Base-by-base conservation (phyloP, 768 basidiomycete genomes). In the Pleurotus pulmonarius region DNA sequence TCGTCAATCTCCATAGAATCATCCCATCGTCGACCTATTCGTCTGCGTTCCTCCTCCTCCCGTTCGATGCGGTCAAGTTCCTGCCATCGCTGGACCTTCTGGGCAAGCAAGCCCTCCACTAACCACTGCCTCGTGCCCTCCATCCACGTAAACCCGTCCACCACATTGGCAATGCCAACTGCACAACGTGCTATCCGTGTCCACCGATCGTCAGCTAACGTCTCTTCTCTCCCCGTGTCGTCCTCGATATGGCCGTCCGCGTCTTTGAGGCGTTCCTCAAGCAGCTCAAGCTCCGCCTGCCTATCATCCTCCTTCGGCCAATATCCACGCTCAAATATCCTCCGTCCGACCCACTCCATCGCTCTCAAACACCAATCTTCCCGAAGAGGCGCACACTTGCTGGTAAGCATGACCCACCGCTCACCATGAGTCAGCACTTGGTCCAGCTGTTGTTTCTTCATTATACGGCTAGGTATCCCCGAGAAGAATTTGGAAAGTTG, bases 331-430 rank as follows among this genome's bases (percentile, higher is more conserved):
- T 96, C 94, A 67, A 89, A 98, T 13, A 98, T 86, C 59, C 85
- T 83, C 57, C 92, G 79, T 5, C 92, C 89, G 3, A 92, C 88
- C 97, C 97, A 99, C 63, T 94, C 94, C 87, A 95, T 92, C 1
- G 97, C 97, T 29, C 97, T 82, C 61, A 98, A 67, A 64, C 90
- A 91, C 94, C 95, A 98, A 64, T 98, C 97, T 70, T 99, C 97
- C 0, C 90, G 81, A 1, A 98, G 73, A 0, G 92, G 86, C 18
- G 81, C 72, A 59, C 83, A 87, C 12, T 83, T 83, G 45, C 77
- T 83, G 0, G 88, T 89, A 29, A 91, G 75, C 75, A 94, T 83
- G 20, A 73, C 67, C 76, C 86, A 85, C 38, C 81, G 78, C 45
- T 87, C 80, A 37, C 71, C 67, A 24, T 49, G 15, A 11, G 39